Conservation (phyloP, 2,329 filamentous ascomycete genomes). For the Paradendryphiella salina region DNA sequence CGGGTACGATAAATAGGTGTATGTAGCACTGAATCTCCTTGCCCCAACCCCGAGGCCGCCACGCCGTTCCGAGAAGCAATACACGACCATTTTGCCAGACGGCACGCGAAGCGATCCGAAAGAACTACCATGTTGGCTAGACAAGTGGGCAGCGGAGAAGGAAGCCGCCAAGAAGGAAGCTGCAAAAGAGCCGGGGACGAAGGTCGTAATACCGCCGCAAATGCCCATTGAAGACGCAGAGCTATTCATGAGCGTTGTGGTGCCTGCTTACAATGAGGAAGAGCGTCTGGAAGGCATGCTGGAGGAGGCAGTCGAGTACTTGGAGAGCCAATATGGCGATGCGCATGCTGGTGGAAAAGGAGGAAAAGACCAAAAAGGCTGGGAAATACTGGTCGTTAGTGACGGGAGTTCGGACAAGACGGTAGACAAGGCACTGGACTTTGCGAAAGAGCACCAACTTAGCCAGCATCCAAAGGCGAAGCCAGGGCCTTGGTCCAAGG, state of each 20-base stretch:
- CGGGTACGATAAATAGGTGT: constrained; percentile 56
- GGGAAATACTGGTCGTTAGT: constrained; percentile 90
- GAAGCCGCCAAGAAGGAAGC: constrained; percentile 44
- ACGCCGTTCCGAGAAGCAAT: constrained; percentile 79
- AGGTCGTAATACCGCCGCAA: constrained; percentile 35
- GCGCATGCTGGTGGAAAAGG: constrained; percentile 53
- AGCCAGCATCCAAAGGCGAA: constrained; percentile 45
- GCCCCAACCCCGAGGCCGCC: constrained; percentile 79
- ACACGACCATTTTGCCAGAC: constrained; percentile 71
- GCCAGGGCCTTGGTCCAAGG: constrained; percentile 58
- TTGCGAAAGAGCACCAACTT: constrained; percentile 70
- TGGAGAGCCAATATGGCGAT: constrained; percentile 74
- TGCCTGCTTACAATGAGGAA: constrained; percentile 95
- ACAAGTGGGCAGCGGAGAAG: constrained; percentile 68
- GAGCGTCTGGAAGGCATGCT: constrained; percentile 80
- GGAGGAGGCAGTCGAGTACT: constrained; percentile 84
- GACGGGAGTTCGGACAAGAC: constrained; percentile 87
- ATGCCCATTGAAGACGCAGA: constrained; percentile 72
- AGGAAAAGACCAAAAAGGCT: constrained; percentile 75
- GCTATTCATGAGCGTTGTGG: constrained; percentile 86
- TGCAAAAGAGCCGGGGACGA: constrained; percentile 29
- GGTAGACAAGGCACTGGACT: constrained; percentile 75
- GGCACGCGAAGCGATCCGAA: constrained; percentile 60
- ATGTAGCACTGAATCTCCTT: constrained; percentile 69
- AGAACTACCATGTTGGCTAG: constrained; percentile 82